Percentiles rank a stretch among this genome's conserved stretches.
Conservation (phyloP, 495 filamentous ascomycete genomes). For the Penicillium crystallinum region DNA sequence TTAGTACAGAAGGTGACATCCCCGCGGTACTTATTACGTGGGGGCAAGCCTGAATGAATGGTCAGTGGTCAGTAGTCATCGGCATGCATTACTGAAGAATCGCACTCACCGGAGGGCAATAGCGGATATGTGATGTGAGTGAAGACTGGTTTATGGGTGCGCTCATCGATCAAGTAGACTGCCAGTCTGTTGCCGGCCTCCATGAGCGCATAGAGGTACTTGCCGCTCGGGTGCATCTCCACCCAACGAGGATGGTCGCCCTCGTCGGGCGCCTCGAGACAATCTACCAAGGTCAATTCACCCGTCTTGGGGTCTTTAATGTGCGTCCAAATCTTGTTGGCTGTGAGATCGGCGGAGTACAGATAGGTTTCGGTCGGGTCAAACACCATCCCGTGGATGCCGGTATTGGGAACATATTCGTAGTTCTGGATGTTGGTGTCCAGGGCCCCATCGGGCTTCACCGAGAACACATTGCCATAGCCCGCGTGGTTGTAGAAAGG, state of each 20-base stretch:
- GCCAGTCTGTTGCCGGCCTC: slow-evolving; percentile 75
- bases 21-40: slow-evolving; percentile 59
- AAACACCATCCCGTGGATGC: slow-evolving; percentile 87
- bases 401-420: slow-evolving; percentile 64
- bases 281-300: slow-evolving; percentile 60
- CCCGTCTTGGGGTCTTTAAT: slow-evolving; percentile 60
- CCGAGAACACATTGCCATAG: slow-evolving; percentile 72
- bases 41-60: slow-evolving; percentile 39
- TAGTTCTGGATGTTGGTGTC: slow-evolving; percentile 72
- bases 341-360: slow-evolving; percentile 78
- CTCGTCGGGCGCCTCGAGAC: slow-evolving; percentile 61
- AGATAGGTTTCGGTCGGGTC: slow-evolving; percentile 78
- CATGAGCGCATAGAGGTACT: slow-evolving; percentile 80
- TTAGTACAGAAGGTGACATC: slow-evolving; percentile 68
- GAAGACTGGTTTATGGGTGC: slow-evolving; percentile 74
- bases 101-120: slow-evolving; percentile 59
- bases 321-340: slow-evolving; percentile 84
- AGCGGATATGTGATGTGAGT: slow-evolving; percentile 71
- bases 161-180: slow-evolving; percentile 73
- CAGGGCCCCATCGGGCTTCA: slow-evolving; percentile 55
- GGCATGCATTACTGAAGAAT: slow-evolving; percentile 44
- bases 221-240: slow-evolving; percentile 67
- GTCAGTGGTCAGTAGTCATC: slow-evolving; percentile 27
- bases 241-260: slow-evolving; percentile 82
- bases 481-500: slow-evolving; percentile 83